Evolutionary conservation across 305 asterid genomes (phyloP), one percentile per base, ranked within the genome.

Genomic region (Fraxinus albicans): DNA sequence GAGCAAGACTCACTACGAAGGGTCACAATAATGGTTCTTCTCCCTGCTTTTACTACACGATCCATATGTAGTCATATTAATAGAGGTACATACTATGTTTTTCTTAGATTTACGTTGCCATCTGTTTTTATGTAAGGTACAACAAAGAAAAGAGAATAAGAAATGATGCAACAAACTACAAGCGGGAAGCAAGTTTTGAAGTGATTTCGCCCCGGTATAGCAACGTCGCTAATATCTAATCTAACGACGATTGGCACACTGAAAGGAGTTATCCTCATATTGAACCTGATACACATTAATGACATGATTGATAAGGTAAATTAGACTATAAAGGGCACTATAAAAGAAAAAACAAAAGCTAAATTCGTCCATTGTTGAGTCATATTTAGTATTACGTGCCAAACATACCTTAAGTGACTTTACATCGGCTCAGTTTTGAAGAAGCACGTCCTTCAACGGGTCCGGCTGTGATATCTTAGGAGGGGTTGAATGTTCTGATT

Each of bases 401-500:
- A 69, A 69, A 29, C 8, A 69, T 69, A 17, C 15, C 25, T 65
- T 27, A 3, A 25, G 73, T 23, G 35, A 23, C 21, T 36, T 78
- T 44, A 47, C 83, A 40, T 27, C 1, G 40, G 36, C 81, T 89
- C 86, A 86, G 38, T 75, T 77, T 80, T 85, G 89, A 79, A 93
- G 90, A 60, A 94, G 93, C 21, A 83, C 90, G 50, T 91, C 91
- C 79, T 85, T 88, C 89, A 92, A 84, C 7, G 83, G 78, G 80
- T 88, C 88, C 35, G 80, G 86, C 67, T 84, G 85, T 38, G 83
- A 78, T 80, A 27, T 82, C 79, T 84, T 88, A 4, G 87, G 86
- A 79, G 92, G 89, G 29, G 78, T 85, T 15, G 98, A 85, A 63
- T 76, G 86, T 82, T 93, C 97, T 0, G 98, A 87, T 78, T 94